Conservation (phyloP, 441 rosid genomes). For the Melastoma candidum region DNA sequence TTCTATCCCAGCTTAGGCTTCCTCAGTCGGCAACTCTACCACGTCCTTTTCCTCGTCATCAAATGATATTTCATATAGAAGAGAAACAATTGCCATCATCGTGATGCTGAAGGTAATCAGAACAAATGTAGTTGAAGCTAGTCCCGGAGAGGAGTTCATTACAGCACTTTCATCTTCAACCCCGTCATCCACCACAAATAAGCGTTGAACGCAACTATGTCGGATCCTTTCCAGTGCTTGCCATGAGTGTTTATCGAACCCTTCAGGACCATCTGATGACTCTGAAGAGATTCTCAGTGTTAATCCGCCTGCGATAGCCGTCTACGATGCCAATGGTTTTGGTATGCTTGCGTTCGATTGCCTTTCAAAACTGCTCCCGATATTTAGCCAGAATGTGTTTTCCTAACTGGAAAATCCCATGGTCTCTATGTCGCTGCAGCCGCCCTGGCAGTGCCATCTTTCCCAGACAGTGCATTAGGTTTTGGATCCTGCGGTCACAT, state of each 20-base stretch:
- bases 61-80: constrained; percentile 52
- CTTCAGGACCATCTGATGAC: constrained; percentile 38
- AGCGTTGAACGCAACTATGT: constrained; percentile 74
- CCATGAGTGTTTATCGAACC: constrained; percentile 75
- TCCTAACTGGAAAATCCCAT: too few relatives aligned
- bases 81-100: neutral
- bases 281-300: too few relatives aligned
- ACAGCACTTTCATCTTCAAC: constrained; percentile 64
- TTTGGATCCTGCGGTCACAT: too few relatives aligned
- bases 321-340: too few relatives aligned
- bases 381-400: too few relatives aligned
- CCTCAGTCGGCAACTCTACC: constrained; percentile 54
- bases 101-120: neutral
- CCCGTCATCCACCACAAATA: constrained; percentile 99
- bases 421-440: too few relatives aligned
- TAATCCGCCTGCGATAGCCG: too few relatives aligned
- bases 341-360: too few relatives aligned
- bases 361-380: too few relatives aligned
- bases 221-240: constrained; percentile 64
- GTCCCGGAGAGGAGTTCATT: constrained; percentile 6
- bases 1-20: constrained; percentile 65
- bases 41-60: constrained; percentile 51
- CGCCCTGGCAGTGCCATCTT: too few relatives aligned
- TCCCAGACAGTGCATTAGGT: too few relatives aligned
- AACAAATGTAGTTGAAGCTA: neutral